phyloP scores from a whole-genome alignment of 495 filamentous ascomycete species.

The Darksidea phi region DNA sequence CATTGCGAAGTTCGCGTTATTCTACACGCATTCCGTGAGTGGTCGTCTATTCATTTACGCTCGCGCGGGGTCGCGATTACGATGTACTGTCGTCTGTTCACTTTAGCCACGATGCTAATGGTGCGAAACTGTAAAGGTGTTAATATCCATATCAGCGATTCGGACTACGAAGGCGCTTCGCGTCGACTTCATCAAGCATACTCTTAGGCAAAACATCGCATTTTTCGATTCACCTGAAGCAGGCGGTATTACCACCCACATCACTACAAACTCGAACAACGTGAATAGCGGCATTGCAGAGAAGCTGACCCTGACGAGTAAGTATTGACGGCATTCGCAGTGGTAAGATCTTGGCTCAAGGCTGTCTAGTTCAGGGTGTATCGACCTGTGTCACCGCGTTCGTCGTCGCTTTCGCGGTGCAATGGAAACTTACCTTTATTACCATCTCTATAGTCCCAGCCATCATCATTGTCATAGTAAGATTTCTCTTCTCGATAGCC shows the following conservation, averaged over 20 bases:
- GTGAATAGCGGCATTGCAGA: conserved; percentile 42
- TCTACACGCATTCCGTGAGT: conserved; percentile 37
- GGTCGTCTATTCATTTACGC: not conserved
- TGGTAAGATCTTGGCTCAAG: conserved; percentile 5
- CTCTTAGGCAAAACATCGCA: conserved; percentile 84
- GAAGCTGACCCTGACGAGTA: conserved; percentile 44
- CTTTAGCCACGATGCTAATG: not conserved
- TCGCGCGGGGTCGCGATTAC: not conserved
- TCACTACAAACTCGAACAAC: conserved; percentile 70
- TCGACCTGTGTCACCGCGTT: conserved; percentile 42
- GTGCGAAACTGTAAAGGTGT: not conserved
- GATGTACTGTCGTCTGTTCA: conserved; percentile 11
- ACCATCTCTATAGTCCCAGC: conserved; percentile 31
- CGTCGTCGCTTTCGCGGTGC: conserved; percentile 39
- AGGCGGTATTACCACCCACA: conserved; percentile 86
- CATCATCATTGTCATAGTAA: conserved; percentile 33
- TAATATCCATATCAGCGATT: conserved; percentile 40
- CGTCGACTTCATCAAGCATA: conserved; percentile 76
- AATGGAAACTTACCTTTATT: conserved; percentile 63
- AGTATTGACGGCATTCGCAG: conserved; percentile 12
- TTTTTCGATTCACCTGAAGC: conserved; percentile 92
- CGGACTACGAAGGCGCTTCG: conserved; percentile 82
- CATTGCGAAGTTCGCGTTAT: conserved; percentile 43
- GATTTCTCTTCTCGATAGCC: not conserved
- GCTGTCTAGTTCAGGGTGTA: conserved; percentile 22